Base-by-base conservation (phyloP, 768 basidiomycete genomes). In the Rhizopogon vinicolor region DNA sequence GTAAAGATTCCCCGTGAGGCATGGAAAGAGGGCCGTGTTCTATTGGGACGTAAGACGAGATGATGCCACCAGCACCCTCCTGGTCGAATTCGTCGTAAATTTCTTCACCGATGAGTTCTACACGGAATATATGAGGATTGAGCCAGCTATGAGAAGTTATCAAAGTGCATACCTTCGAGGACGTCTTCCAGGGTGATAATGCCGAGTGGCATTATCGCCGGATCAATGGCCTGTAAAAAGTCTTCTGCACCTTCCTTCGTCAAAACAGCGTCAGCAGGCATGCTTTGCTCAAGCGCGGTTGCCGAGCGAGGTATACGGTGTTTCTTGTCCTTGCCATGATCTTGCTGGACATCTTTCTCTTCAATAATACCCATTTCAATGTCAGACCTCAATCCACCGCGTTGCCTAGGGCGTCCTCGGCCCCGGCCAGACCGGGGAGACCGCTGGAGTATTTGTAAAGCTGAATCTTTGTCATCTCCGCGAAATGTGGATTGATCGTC, bases 131-230 rank as follows among this genome's bases (percentile, higher is more conserved):
- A 54, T 19, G 9, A 63, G 53, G 0, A 35, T 10, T 25, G 3
- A 29, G 18, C 5, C 3, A 5, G 43, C 13, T 9, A 39, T 16
- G 5, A n/a, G 8, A 5, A 41, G 18, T 3, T 5, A 48, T 18
- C 31, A 54, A 29, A 19, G 8, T 41, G 62, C 65, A 19, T 51
- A 87, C 89, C 89, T 82, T 96, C 93, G 9, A 96, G 76, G 8
- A 96, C 90, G 60, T 96, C 93, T 70, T 96, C 93, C 2, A 96
- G 78, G 0, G 93, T 96, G 58, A 96, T 94, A 62, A 96, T 92
- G 49, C 93, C 93, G 25, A 94, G 76, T 2, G 91, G 92, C 76
- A 87, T 87, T 35, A 93, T 78, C 18, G 86, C 84, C 0, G 87
- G 89, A 66, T 94, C 91, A 52, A 93, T 80, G 41, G 80, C 81